These are phyloP conservation scores for Aspergillus cristatus DNA, from an alignment of 495 filamentous ascomycete genomes.

Conservation along the genomic window DNA sequence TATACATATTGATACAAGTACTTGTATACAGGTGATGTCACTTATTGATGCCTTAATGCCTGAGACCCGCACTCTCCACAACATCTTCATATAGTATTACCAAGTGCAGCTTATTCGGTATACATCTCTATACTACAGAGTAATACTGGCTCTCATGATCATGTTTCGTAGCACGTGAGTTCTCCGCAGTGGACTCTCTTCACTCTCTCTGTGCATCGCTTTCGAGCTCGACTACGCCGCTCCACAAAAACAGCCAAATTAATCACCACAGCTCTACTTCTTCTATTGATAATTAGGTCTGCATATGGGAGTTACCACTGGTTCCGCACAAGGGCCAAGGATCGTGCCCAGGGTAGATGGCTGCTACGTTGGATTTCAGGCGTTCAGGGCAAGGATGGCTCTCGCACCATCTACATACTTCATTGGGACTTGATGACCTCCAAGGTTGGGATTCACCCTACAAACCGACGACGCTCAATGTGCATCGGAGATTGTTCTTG, in stretches of 20 bases:
- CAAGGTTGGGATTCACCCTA: slow-evolving; percentile 84
- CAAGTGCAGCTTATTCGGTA: no score
- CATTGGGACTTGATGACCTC: slow-evolving; percentile 72
- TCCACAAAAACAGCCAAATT: slow-evolving; percentile 62
- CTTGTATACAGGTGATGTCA: no score
- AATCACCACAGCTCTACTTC: slow-evolving; percentile 62
- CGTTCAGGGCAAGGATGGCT: slow-evolving; percentile 84
- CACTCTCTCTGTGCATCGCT: slow-evolving; percentile 52
- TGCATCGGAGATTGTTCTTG: slow-evolving; percentile 86
- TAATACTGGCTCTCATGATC: no score
- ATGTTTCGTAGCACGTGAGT: slow-evolving; percentile 21
- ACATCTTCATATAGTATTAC: no score
- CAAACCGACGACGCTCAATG: slow-evolving; percentile 92
- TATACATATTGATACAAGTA: no score
- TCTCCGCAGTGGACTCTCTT: slow-evolving; percentile 40
- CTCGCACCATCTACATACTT: slow-evolving; percentile 86
- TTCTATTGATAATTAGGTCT: slow-evolving; percentile 63
- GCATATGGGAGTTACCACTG: slow-evolving; percentile 67
- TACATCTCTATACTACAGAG: no score
- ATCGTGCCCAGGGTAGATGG: slow-evolving; percentile 67
- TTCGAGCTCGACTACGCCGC: slow-evolving; percentile 49
- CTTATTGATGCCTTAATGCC: no score
- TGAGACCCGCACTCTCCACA: no score
- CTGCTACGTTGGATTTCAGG: slow-evolving; percentile 87
- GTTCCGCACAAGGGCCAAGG: slow-evolving; percentile 59